Conservation (phyloP, 2,329 filamentous ascomycete genomes). For the Penicillium sumatraense region DNA sequence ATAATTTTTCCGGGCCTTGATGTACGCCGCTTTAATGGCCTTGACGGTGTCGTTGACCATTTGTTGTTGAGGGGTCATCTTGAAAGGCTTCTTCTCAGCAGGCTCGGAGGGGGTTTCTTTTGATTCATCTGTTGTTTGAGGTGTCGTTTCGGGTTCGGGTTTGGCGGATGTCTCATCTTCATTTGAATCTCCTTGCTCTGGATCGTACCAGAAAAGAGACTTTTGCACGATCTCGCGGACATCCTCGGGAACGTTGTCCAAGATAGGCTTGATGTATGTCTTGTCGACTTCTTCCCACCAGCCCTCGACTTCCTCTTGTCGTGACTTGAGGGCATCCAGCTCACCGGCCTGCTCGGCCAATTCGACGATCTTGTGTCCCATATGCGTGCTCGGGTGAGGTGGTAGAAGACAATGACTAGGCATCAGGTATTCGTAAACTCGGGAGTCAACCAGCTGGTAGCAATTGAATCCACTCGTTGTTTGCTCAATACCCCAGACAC, state of each 20-base stretch:
- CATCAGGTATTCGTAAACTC: conserved; percentile 97
- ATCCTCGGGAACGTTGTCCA: conserved; percentile 51
- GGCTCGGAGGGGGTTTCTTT: conserved; percentile 8
- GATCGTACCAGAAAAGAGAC: conserved; percentile 44
- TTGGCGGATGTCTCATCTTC: conserved; percentile 11
- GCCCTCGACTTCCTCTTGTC: conserved; percentile 75
- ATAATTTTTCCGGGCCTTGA: conserved; percentile 81
- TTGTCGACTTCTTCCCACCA: conserved; percentile 88
- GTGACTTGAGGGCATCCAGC: conserved; percentile 67
- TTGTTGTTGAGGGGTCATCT: conserved; percentile 35
- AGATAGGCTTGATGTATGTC: conserved; percentile 73
- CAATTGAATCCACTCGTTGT: conserved; percentile 92
- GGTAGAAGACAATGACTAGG: conserved; percentile 91
- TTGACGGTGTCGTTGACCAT: conserved; percentile 70
- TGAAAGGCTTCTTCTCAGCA: conserved; percentile 22
- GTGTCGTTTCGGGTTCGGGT: conserved; percentile 9
- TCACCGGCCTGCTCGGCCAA: conserved; percentile 74
- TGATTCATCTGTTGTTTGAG: conserved; percentile 15
- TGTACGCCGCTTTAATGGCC: conserved; percentile 79
- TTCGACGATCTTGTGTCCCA: conserved; percentile 83
- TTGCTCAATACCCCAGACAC: conserved; percentile 90
- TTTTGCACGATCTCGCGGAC: conserved; percentile 46
- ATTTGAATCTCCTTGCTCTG: conserved; percentile 28
- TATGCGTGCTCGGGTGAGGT: conserved; percentile 83
- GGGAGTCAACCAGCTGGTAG: conserved; percentile 91